Evolutionary conservation across 345 rosid genomes (phyloP).

Genomic region (Gossypium australe): DNA sequence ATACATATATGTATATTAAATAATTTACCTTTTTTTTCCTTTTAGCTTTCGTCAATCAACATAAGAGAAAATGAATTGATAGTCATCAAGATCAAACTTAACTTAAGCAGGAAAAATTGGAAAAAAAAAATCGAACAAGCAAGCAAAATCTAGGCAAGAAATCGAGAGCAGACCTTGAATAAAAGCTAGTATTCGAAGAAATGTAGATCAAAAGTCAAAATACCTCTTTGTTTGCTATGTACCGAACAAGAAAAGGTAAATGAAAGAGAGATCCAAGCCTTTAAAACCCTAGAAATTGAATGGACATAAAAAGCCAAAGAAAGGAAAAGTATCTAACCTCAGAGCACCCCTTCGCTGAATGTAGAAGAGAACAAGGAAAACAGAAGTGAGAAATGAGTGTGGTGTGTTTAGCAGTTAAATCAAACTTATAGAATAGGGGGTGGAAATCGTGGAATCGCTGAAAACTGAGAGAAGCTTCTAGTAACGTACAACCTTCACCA

Average conservation of each 20-base stretch:
- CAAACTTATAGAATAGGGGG: no score
- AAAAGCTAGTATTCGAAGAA: not conserved
- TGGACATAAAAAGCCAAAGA: not conserved
- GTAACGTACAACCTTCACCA: no score
- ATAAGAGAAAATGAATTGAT: not conserved
- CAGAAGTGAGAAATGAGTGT: no score
- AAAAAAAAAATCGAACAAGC: not conserved
- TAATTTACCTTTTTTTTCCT: not conserved
- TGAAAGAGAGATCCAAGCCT: not conserved
- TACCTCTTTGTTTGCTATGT: no score
- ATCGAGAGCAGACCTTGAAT: not conserved
- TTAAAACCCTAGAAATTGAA: not conserved
- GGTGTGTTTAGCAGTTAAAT: no score
- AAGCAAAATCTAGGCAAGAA: not conserved
- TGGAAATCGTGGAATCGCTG: no score
- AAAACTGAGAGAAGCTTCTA: no score
- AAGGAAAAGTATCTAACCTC: slow-evolving; percentile 2
- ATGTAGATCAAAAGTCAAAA: no score
- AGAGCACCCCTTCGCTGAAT: not conserved
- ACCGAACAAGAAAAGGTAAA: not conserved
- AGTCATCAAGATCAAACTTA: slow-evolving; percentile 6
- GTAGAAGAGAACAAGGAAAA: not conserved
- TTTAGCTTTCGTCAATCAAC: not conserved
- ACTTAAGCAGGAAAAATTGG: not conserved
- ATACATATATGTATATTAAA: not conserved